phyloP scores from a whole-genome alignment of 768 basidiomycete species.

The Tremella mesenterica region DNA sequence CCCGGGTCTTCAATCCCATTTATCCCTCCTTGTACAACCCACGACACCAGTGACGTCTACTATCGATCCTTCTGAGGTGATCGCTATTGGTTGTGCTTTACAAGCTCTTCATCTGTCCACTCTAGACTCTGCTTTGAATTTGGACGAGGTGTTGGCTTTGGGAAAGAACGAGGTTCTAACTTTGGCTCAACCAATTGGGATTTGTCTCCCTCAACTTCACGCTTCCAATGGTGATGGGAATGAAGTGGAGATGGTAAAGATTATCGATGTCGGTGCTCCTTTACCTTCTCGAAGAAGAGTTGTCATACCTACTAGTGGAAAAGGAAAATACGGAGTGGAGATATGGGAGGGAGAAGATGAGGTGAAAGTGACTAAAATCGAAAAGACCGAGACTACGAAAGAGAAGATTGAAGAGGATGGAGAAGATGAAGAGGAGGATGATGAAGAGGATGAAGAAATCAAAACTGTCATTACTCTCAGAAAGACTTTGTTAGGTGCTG shows the following conservation, averaged over 20 bases:
- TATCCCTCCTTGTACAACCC: slow-evolving; percentile 44
- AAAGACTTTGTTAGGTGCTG: slow-evolving; percentile 28
- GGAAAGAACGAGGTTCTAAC: slow-evolving; percentile 27
- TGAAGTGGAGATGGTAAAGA: slow-evolving; percentile 23
- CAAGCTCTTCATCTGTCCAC: slow-evolving; percentile 44
- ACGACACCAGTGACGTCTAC: slow-evolving; percentile 43
- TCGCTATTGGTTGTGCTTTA: slow-evolving; percentile 47
- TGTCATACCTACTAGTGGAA: slow-evolving; percentile 42
- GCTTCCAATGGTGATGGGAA: too few relatives aligned
- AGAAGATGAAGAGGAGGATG: slow-evolving; percentile 38
- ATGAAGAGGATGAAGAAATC: slow-evolving; percentile 41
- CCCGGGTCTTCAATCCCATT: slow-evolving; percentile 44
- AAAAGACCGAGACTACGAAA: slow-evolving; percentile 7
- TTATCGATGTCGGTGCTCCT: slow-evolving; percentile 39
- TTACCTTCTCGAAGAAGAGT: slow-evolving; percentile 46
- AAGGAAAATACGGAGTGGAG: slow-evolving; percentile 41
- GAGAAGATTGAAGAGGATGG: slow-evolving; percentile 25
- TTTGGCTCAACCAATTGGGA: slow-evolving; percentile 44
- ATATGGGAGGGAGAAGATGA: slow-evolving; percentile 46
- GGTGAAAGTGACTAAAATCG: slow-evolving; percentile 43
- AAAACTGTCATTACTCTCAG: slow-evolving; percentile 38
- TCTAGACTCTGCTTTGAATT: slow-evolving; percentile 32
- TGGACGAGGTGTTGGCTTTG: slow-evolving; percentile 38
- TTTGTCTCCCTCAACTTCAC: slow-evolving; percentile 45
- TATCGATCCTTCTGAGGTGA: slow-evolving; percentile 47